Evolutionary conservation across 2,329 filamentous ascomycete species (phyloP), one percentile per base, ranked within the genome.

Genomic region (Cladosporium sp.): DNA sequence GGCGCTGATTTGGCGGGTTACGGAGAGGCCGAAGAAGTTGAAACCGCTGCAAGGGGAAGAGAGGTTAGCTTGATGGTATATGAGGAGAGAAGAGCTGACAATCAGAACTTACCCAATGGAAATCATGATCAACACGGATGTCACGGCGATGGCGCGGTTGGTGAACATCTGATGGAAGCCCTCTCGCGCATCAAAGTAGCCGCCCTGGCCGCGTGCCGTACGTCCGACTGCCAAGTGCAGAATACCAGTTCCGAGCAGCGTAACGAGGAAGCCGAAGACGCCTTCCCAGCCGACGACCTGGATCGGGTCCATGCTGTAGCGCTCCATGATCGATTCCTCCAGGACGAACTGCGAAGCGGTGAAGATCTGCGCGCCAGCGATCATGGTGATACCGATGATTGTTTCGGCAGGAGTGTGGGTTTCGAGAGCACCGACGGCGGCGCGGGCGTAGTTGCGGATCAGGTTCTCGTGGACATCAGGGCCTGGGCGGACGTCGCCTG

Each of bases 21-120:
- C 94, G 0, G 92, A 95, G 11, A 99, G 86, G 8, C 95, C 95
- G 79, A 99, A 99, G 83, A 96, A 99, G 81, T 99, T 99, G 86
- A 98, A 99, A 64, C 94, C 93, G 69, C 92, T 96, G 69, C 36
- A 5, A 24, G 11, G 12, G 54, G 7, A 15, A 2, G 24, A 44
- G 24, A 47, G 52, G 24, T 38, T 55, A 30, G 57, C 28, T n/a
- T 10, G 18, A n/a, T 60, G 60, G 14, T 14, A 44, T 10, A 6
- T 21, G 41, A n/a, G 7, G 8, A 47, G n/a, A 47, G n/a, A 64
- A 59, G 36, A 60, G 12, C 12, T 30, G 28, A 6, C 4, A 30
- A 6, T 4, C 28, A 6, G 21, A 28, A 83, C 87, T 76, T 87
- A 96, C 91, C 94, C 94, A 73, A 99, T 99, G 74, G 92, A 96